phyloP scores from a whole-genome alignment of 2,329 filamentous ascomycete species.

The Fonsecaea multimorphosa region DNA sequence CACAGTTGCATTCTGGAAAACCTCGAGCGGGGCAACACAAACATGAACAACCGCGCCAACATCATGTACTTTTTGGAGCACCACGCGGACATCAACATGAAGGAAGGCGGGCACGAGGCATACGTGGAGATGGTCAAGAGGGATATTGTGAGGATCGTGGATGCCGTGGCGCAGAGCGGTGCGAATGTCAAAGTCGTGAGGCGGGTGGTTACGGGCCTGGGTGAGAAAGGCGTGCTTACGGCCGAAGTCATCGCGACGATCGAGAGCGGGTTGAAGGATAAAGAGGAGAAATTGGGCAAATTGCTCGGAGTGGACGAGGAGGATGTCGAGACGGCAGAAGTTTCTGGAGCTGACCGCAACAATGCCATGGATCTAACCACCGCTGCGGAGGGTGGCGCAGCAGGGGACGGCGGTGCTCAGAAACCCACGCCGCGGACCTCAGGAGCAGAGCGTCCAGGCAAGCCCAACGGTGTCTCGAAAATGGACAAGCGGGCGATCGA shows the following conservation, averaged over 20 bases:
- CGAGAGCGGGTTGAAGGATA: slow-evolving; percentile 79
- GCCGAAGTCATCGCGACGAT: slow-evolving; percentile 77
- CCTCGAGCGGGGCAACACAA: slow-evolving; percentile 79
- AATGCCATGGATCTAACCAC: background rate
- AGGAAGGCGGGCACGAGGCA: slow-evolving; percentile 71
- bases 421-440: slow-evolving; percentile 33
- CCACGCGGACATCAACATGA: slow-evolving; percentile 83
- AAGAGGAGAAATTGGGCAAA: slow-evolving; percentile 70
- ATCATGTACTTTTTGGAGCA: slow-evolving; percentile 99
- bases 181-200: slow-evolving; percentile 93
- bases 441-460: slow-evolving; percentile 28
- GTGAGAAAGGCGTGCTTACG: slow-evolving; percentile 74
- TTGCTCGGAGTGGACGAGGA: slow-evolving; percentile 58
- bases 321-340: slow-evolving; percentile 45
- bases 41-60: slow-evolving; percentile 96
- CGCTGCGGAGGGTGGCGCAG: background rate
- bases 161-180: slow-evolving; percentile 85
- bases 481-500: slow-evolving; percentile 89
- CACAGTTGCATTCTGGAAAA: slow-evolving; percentile 98
- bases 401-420: slow-evolving; percentile 3
- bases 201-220: slow-evolving; percentile 75
- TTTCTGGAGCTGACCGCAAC: slow-evolving; percentile 39
- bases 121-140: slow-evolving; percentile 95
- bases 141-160: slow-evolving; percentile 88
- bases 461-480: slow-evolving; percentile 51